phyloP scores from a whole-genome alignment of 2,329 filamentous ascomycete genomes.

The Arthrobotrys entomopaga region DNA sequence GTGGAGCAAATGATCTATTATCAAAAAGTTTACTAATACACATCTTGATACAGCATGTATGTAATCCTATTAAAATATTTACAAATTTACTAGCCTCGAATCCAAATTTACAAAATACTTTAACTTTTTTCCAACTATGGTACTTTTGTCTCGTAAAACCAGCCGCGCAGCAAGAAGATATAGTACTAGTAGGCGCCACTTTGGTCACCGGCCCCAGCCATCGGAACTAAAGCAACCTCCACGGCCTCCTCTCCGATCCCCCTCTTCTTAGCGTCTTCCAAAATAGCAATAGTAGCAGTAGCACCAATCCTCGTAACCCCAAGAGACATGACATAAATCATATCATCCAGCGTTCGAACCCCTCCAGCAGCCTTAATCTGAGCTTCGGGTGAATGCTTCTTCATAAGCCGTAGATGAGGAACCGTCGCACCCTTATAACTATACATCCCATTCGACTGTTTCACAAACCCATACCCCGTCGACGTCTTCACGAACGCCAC shows the following conservation, averaged over 20 bases:
- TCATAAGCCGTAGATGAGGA: slow-evolving; percentile 68
- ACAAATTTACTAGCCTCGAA: no score
- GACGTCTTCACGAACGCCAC: slow-evolving; percentile 72
- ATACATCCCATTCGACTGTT: slow-evolving; percentile 67
- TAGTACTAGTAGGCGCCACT: slow-evolving; percentile 22
- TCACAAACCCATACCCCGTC: slow-evolving; percentile 71
- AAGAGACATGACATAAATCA: slow-evolving; percentile 68
- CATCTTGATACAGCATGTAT: no score
- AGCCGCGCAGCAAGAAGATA: no score
- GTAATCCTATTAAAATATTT: no score
- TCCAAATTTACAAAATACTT: no score
- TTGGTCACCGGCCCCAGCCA: slow-evolving; percentile 14
- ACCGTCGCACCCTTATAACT: slow-evolving; percentile 68
- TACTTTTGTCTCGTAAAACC: no score
- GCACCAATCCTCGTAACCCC: slow-evolving; percentile 70
- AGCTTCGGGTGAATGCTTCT: slow-evolving; percentile 63
- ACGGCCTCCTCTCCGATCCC: slow-evolving; percentile 64
- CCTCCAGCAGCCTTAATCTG: slow-evolving; percentile 71
- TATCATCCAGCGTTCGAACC: slow-evolving; percentile 68
- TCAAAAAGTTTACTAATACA: no score
- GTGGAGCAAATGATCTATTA: no score
- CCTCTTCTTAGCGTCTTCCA: slow-evolving; percentile 67
- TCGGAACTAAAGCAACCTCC: slow-evolving; percentile 58
- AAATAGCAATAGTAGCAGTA: slow-evolving; percentile 68
- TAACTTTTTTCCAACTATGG: no score